Evolutionary conservation across 1,284 basidiomycete species (phyloP).

Genomic region (Dichomitus squalens): DNA sequence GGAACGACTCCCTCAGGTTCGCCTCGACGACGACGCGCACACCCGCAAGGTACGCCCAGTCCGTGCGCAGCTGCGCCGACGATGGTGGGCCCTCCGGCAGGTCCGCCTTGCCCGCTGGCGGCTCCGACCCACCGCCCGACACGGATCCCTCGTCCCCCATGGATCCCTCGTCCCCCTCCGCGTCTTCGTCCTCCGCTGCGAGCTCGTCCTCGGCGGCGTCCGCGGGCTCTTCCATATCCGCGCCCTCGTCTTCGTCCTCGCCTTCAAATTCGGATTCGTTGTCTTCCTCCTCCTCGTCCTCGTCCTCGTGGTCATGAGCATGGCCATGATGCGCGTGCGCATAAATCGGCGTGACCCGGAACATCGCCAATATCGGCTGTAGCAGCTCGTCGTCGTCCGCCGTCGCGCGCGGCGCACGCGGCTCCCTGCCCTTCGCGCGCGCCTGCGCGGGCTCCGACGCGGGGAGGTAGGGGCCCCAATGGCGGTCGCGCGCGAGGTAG

Average conservation of each 20-base stretch:
- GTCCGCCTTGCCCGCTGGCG: too few relatives aligned
- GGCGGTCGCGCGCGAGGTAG: conserved; percentile 43
- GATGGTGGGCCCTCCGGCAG: conserved; percentile 11
- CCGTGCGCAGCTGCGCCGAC: conserved; percentile 21
- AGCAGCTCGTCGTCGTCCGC: conserved; percentile 15
- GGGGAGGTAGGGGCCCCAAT: conserved; percentile 49
- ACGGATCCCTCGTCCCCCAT: too few relatives aligned
- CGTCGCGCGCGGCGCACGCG: neutral
- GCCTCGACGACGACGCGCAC: conserved; percentile 29
- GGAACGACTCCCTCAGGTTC: conserved; percentile 22
- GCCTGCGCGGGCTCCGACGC: conserved; percentile 9
- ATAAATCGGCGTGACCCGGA: neutral
- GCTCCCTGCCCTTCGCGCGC: neutral
- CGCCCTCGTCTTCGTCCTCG: neutral
- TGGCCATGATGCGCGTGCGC: neutral
- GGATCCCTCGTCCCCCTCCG: neutral
- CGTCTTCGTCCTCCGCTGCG: neutral
- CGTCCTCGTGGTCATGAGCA: neutral
- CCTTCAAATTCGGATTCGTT: neutral
- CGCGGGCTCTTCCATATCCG: conserved; percentile 1
- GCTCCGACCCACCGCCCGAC: too few relatives aligned
- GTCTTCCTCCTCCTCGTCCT: neutral
- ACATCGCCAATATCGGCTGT: conserved; percentile 17
- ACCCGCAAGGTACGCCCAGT: conserved; percentile 34
- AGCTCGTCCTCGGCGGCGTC: neutral